These are phyloP conservation scores for Penicillium argentinense DNA, from an alignment of 495 filamentous ascomycete genomes.

Conservation along the genomic window DNA sequence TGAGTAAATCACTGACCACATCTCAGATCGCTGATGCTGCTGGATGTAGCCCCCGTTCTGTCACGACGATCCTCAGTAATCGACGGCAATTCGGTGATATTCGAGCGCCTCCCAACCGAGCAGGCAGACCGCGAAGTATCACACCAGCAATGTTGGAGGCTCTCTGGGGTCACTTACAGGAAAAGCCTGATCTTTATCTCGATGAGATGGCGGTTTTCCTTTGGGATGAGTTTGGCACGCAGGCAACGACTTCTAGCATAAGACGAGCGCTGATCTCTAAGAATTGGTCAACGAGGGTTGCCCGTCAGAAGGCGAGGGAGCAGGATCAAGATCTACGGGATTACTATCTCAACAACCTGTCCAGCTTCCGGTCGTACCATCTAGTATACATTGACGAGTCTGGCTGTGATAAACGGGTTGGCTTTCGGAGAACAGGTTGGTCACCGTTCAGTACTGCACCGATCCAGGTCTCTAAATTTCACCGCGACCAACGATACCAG, in stretches of 20 bases:
- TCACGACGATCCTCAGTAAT: constrained; percentile 11
- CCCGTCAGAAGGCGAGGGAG: not conserved
- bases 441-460: not conserved
- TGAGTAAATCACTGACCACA: constrained; percentile 11
- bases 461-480: not conserved
- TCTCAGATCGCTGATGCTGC: constrained; percentile 9
- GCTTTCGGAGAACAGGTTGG: not conserved
- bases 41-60: constrained; percentile 4
- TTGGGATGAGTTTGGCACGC: constrained; percentile 15
- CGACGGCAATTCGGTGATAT: constrained; percentile 15
- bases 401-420: too few relatives aligned
- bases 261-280: constrained; percentile 9
- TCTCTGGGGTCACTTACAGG: not conserved
- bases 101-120: not conserved
- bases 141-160: constrained; percentile 25
- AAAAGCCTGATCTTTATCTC: constrained; percentile 10
- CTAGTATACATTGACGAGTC: not conserved
- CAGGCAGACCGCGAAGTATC: constrained; percentile 20
- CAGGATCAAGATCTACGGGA: not conserved
- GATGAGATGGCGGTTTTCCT: constrained; percentile 15
- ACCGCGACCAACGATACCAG: not conserved
- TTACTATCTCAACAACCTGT: not conserved
- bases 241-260: constrained; percentile 5
- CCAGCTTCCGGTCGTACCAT: not conserved
- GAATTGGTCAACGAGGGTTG: constrained; percentile 7